A percentile compares a stretch with the other conserved stretches of the same genome.
phyloP scores from a whole-genome alignment of 495 filamentous ascomycete species.

The Daldinia vernicosa region DNA sequence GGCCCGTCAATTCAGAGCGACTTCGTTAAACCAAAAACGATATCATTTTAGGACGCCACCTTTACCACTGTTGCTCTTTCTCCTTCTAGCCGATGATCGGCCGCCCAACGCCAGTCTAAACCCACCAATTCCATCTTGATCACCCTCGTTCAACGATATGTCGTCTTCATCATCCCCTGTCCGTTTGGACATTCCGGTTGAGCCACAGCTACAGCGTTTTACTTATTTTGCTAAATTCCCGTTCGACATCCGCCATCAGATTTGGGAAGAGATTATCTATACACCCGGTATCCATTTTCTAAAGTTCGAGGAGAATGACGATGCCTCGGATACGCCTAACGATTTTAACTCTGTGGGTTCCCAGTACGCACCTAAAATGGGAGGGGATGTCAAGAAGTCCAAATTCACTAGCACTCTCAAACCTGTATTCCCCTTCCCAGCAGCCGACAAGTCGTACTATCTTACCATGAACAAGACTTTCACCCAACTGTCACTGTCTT shows the following conservation, averaged over 20 bases:
- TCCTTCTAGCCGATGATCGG: conserved; percentile 3
- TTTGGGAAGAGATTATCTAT: conserved; percentile 42
- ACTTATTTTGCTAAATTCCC: conserved; percentile 37
- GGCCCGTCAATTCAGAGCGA: background rate
- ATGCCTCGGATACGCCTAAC: conserved; percentile 3
- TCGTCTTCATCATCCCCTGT: conserved; percentile 18
- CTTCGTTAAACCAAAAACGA: conserved; percentile 5
- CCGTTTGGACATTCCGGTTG: conserved; percentile 20
- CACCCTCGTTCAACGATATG: conserved; percentile 16
- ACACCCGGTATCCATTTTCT: conserved; percentile 48
- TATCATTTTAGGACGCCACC: conserved; percentile 6
- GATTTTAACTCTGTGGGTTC: background rate
- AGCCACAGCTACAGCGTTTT: conserved; percentile 36
- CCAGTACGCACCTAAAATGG: background rate
- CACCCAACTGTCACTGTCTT: conserved; percentile 30
- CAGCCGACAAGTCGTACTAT: conserved; percentile 45
- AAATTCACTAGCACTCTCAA: conserved; percentile 33
- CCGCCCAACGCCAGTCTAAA: background rate
- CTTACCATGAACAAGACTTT: conserved; percentile 39
- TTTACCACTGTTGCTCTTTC: conserved; percentile 1
- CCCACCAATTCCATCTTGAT: background rate
- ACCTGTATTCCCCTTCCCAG: conserved; percentile 30
- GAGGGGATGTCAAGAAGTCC: conserved; percentile 4
- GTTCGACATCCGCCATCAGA: conserved; percentile 41
- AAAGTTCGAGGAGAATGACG: conserved; percentile 33